Conservation (phyloP, 345 rosid species). For the Noccaea caerulescens region DNA sequence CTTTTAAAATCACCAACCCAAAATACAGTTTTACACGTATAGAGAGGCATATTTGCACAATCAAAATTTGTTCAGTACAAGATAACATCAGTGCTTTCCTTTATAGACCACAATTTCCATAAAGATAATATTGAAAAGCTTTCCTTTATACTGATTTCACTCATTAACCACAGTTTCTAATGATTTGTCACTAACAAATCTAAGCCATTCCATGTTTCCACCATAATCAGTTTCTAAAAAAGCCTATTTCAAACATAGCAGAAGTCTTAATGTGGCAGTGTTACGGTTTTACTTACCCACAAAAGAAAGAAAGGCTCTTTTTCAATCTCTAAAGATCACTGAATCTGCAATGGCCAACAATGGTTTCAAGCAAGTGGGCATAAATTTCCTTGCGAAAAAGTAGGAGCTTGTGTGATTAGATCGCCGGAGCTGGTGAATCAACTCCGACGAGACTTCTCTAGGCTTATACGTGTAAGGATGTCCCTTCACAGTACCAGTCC, state of each 20-base stretch:
- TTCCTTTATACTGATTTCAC: neutral
- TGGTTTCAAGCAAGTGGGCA: constrained; percentile 9
- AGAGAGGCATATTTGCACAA: neutral
- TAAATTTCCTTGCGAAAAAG: constrained; percentile 15
- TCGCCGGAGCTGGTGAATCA: constrained; percentile 5
- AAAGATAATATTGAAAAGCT: too few species aligned
- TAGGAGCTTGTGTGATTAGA: constrained; percentile 10
- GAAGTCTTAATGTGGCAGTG: too few species aligned
- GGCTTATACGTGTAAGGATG: constrained; percentile 12
- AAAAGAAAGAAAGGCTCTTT: neutral
- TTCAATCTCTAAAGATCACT: constrained; percentile 4
- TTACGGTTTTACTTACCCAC: neutral
- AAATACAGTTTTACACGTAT: too few species aligned
- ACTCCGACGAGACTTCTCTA: neutral
- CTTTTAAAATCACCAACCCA: too few species aligned
- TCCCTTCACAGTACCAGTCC: constrained; percentile 23
- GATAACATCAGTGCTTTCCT: neutral
- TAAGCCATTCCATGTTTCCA: neutral
- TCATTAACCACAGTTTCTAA: neutral
- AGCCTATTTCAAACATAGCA: too few species aligned
- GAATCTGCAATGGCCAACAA: constrained; percentile 22
- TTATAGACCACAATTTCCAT: neutral
- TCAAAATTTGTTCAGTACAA: neutral
- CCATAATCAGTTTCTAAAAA: too few species aligned
- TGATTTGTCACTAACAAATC: neutral